Evolutionary conservation across 2,329 filamentous ascomycete species (phyloP).

Genomic region (Nannizziopsis arthrosporioides): DNA sequence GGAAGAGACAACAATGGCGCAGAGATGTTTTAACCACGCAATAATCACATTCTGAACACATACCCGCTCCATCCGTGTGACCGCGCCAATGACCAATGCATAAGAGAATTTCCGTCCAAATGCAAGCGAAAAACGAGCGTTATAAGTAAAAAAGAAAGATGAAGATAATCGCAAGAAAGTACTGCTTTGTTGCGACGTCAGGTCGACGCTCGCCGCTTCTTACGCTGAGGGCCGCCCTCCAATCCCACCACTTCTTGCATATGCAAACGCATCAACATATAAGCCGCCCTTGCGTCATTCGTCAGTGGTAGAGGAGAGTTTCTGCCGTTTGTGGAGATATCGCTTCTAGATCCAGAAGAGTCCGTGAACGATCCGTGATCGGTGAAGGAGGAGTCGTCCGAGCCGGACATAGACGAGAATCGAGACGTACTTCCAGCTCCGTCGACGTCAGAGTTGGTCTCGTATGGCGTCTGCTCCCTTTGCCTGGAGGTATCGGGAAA

Average conservation of each 20-base stretch:
- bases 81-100: no score
- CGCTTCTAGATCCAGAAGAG: conserved; percentile 1
- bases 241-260: conserved; percentile 22
- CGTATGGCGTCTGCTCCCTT: conserved; percentile 14
- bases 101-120: no score
- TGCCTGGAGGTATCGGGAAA: conserved; percentile 7
- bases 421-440: not conserved
- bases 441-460: not conserved
- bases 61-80: no score
- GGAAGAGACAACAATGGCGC: no score
- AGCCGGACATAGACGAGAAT: not conserved
- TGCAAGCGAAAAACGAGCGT: no score
- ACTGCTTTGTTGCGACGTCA: not conserved
- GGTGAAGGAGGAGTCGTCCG: conserved; percentile 10
- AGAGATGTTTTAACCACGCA: no score
- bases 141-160: no score
- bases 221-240: conserved; percentile 15
- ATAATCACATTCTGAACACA: no score
- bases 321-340: conserved; percentile 9
- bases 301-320: conserved; percentile 19
- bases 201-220: conserved; percentile 15
- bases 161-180: no score
- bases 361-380: conserved; percentile 4
- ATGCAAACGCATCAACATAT: conserved; percentile 27
- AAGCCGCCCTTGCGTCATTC: conserved; percentile 28